phyloP scores from a whole-genome alignment of 306 rosid species.

The Cucumis sativus region Cucumber_9930_V3 NC_026660.2:4977001-4977500 shows the following conservation, averaged over 20 bases:
- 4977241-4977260: constrained; percentile 6
- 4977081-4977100: constrained; percentile 64
- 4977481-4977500: constrained; percentile 55
- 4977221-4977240: constrained; percentile 29
- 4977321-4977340: neutral
- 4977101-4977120: constrained; percentile 99
- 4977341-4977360: neutral
- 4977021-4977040: constrained; percentile 4
- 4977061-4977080: neutral
- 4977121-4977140: neutral
- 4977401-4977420: neutral
- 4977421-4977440: neutral
- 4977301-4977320: constrained; percentile 11
- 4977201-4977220: constrained; percentile 99
- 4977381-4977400: neutral
- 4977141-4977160: neutral
- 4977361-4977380: neutral
- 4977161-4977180: neutral
- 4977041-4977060: constrained; percentile 1
- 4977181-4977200: neutral
- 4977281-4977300: constrained; percentile 11
- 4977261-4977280: neutral
- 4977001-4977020: neutral
- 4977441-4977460: neutral
- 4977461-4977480: constrained; percentile 36